Percentiles rank a stretch among this genome's conserved stretches.
phyloP scores from a whole-genome alignment of 2,329 filamentous ascomycete species.

The Phyllosticta citribraziliensis region DNA sequence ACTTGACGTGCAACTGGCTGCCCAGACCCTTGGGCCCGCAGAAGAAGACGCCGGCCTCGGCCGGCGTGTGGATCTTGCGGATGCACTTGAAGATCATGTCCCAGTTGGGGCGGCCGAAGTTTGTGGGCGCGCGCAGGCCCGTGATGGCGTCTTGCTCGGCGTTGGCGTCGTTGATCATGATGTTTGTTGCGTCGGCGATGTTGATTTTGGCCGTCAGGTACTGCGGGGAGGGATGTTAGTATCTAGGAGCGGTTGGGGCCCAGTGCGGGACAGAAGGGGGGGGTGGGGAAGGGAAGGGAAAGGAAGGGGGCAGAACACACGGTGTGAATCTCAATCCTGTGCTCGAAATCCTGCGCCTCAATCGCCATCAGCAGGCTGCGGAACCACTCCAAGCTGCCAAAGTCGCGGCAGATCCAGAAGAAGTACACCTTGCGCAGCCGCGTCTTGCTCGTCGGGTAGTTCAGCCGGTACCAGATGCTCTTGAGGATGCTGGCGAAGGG shows the following conservation, averaged over 20 bases:
- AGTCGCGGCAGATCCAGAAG: slow-evolving; percentile 86
- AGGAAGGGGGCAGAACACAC: slow-evolving; percentile 22
- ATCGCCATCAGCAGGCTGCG: slow-evolving; percentile 73
- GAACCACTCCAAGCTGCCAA: slow-evolving; percentile 86
- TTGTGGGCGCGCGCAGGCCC: slow-evolving; percentile 69
- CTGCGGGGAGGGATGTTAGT: slow-evolving; percentile 18
- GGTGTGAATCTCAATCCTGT: slow-evolving; percentile 81
- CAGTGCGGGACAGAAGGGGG: slow-evolving; percentile 1
- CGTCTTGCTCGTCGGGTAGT: slow-evolving; percentile 72
- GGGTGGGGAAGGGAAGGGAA: not conserved
- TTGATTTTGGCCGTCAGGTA: slow-evolving; percentile 84
- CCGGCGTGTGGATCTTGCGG: slow-evolving; percentile 52
- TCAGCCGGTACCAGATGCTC: slow-evolving; percentile 90
- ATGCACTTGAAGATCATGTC: slow-evolving; percentile 82
- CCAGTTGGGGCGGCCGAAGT: slow-evolving; percentile 82
- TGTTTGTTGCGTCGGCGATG: slow-evolving; percentile 75
- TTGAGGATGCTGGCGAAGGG: slow-evolving; percentile 51
- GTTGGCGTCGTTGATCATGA: slow-evolving; percentile 86
- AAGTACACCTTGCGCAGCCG: slow-evolving; percentile 80
- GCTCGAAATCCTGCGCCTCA: slow-evolving; percentile 73
- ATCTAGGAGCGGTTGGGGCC: too few species aligned
- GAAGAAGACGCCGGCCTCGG: slow-evolving; percentile 50
- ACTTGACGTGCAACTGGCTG: slow-evolving; percentile 68
- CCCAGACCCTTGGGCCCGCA: slow-evolving; percentile 75
- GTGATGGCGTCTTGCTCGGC: slow-evolving; percentile 79